Evolutionary conservation across 1,284 basidiomycete genomes (phyloP).

Genomic region (Ustilago sp.): DNA sequence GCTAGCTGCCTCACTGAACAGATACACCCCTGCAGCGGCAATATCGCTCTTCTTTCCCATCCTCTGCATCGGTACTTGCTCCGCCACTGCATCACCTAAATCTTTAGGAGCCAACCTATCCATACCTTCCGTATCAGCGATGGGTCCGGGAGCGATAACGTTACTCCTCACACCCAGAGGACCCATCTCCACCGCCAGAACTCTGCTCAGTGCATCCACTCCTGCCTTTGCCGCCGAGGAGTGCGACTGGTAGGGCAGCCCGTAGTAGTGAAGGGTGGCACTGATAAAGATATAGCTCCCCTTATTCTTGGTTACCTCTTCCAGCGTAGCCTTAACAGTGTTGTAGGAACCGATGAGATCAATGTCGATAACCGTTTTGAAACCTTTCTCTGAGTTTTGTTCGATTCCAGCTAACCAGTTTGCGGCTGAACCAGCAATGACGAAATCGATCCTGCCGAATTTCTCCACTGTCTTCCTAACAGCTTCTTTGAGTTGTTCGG

Average conservation of each 20-base stretch:
- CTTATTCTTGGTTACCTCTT: constrained; percentile 56
- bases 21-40: constrained; percentile 82
- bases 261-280: constrained; percentile 88
- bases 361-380: constrained; percentile 92
- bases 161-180: constrained; percentile 92
- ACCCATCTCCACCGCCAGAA: constrained; percentile 91
- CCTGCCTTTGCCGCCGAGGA: constrained; percentile 95
- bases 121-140: constrained; percentile 86
- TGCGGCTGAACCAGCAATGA: constrained; percentile 82
- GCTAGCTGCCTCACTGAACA: constrained; percentile 87
- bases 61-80: constrained; percentile 63
- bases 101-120: constrained; percentile 76
- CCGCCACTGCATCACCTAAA: constrained; percentile 58
- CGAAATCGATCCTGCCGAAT: constrained; percentile 92
- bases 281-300: constrained; percentile 92
- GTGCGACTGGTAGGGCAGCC: constrained; percentile 90
- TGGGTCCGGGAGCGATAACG: constrained; percentile 88
- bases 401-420: constrained; percentile 69
- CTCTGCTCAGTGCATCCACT: constrained; percentile 85
- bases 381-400: constrained; percentile 71
- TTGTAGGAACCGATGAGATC: constrained; percentile 93
- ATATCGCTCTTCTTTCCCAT: constrained; percentile 75
- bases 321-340: constrained; percentile 75
- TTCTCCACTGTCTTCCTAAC: constrained; percentile 79
- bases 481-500: constrained; percentile 79